phyloP scores from a whole-genome alignment of 2,329 filamentous ascomycete species.

The Orbilia ellipsospora region DNA sequence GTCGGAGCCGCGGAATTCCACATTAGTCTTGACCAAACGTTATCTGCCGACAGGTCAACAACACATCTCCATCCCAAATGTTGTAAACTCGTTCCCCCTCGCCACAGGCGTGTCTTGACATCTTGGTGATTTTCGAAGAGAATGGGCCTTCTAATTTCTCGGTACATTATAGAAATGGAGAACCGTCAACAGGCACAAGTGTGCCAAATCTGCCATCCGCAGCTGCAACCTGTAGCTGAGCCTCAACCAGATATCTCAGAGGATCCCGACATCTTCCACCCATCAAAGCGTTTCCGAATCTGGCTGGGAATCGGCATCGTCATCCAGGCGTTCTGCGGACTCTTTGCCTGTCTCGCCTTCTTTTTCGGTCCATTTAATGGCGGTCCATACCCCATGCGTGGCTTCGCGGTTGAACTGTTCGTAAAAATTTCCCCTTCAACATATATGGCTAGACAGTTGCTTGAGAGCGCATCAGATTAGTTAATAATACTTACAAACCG shows the following conservation, averaged over 20 bases:
- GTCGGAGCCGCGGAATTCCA: too few species aligned
- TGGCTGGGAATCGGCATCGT: constrained; percentile 17
- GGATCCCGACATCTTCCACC: constrained; percentile 20
- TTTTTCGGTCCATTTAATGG: background rate
- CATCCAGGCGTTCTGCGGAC: constrained; percentile 3
- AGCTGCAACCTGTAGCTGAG: background rate
- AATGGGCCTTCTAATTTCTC: constrained; percentile 33
- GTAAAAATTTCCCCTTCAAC: background rate
- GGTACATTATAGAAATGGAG: constrained; percentile 44
- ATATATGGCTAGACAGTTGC: too few species aligned
- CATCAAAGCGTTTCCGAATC: constrained; percentile 1
- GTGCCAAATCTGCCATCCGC: background rate
- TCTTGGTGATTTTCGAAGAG: too few species aligned
- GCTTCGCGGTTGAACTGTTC: constrained; percentile 28
- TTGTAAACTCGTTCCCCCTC: too few species aligned
- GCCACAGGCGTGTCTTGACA: too few species aligned
- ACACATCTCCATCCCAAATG: background rate
- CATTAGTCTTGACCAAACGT: too few species aligned
- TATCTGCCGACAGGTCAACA: background rate
- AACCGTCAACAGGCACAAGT: background rate
- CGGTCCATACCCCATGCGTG: background rate
- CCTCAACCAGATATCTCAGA: background rate
- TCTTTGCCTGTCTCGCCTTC: background rate
- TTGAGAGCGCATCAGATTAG: background rate
- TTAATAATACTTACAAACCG: background rate